Evolutionary conservation across 1,139 yeast genomes (phyloP).

Genomic region (Arxiozyma heterogenica): DNA sequence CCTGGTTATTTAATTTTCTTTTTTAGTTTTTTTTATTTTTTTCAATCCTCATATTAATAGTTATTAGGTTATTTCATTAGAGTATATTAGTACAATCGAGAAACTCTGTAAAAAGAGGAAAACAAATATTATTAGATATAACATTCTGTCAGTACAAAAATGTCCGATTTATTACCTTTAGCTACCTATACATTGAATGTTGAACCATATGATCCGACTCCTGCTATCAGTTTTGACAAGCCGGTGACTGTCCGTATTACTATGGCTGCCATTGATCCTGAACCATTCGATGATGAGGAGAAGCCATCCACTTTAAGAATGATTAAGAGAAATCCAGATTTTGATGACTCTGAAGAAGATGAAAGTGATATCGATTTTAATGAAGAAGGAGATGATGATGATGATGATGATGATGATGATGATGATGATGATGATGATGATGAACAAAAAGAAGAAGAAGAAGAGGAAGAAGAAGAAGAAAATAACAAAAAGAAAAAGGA

Average conservation of each 20-base stretch:
- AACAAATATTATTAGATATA: no score
- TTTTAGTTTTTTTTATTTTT: no score
- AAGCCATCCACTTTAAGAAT: constrained; percentile 85
- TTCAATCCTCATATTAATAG: no score
- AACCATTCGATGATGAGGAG: constrained; percentile 65
- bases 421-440: constrained; percentile 31
- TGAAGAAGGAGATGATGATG: constrained; percentile 32
- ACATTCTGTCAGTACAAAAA: constrained; percentile 18
- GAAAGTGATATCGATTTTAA: constrained; percentile 16
- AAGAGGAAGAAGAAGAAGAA: constrained; percentile 34
- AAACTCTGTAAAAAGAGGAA: no score
- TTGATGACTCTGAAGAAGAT: constrained; percentile 42
- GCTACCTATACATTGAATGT: constrained; percentile 79
- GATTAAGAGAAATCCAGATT: constrained; percentile 59
- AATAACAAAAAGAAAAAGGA: constrained; percentile 3
- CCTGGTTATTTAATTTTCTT: no score
- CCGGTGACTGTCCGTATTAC: constrained; percentile 88
- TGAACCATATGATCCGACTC: constrained; percentile 76
- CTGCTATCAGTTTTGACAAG: constrained; percentile 76
- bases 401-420: constrained; percentile 32
- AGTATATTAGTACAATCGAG: no score
- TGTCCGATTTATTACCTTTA: constrained; percentile 70
- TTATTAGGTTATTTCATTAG: no score
- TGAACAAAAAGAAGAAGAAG: constrained; percentile 17
- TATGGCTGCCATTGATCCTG: constrained; percentile 92